A percentile compares a stretch with the other conserved stretches of the same genome.
Evolutionary conservation across 2,329 filamentous ascomycete genomes (phyloP).

Genomic region (Biscogniauxia sp.): DNA sequence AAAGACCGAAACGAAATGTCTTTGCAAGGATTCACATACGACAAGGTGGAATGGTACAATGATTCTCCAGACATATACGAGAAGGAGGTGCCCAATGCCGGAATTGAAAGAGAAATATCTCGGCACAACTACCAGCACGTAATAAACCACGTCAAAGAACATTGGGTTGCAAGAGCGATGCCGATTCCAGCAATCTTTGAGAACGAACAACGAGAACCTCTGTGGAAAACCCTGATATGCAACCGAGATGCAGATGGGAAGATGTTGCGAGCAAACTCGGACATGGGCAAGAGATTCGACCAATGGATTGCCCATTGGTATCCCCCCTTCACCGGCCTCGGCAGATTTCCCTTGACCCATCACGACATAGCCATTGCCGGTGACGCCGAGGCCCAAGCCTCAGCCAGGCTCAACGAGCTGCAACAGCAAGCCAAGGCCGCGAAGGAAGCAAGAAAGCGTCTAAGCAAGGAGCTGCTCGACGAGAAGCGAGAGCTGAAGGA

Average conservation of each 20-base stretch:
- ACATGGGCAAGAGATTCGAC: background rate
- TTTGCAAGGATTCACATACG: background rate
- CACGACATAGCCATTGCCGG: background rate
- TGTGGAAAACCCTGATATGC: background rate
- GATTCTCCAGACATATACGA: background rate
- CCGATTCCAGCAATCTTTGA: background rate
- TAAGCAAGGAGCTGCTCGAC: background rate
- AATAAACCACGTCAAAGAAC: background rate
- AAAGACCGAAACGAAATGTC: background rate
- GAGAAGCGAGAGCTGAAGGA: background rate
- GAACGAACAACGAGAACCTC: background rate
- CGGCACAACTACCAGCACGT: background rate
- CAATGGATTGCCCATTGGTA: background rate
- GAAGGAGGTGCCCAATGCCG: background rate
- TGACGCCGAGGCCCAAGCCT: background rate
- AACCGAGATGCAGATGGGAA: background rate
- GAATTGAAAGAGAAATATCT: background rate
- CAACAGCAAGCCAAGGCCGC: background rate
- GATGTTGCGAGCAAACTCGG: background rate
- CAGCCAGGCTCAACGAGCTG: background rate
- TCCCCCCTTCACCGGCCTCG: background rate
- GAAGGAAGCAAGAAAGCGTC: background rate
- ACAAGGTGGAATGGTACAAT: background rate
- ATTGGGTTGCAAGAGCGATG: background rate
- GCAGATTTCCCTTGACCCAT: background rate